Evolutionary conservation across 2,329 filamentous ascomycete species (phyloP).

Genomic region (Phaeosphaeriaceae sp.): DNA sequence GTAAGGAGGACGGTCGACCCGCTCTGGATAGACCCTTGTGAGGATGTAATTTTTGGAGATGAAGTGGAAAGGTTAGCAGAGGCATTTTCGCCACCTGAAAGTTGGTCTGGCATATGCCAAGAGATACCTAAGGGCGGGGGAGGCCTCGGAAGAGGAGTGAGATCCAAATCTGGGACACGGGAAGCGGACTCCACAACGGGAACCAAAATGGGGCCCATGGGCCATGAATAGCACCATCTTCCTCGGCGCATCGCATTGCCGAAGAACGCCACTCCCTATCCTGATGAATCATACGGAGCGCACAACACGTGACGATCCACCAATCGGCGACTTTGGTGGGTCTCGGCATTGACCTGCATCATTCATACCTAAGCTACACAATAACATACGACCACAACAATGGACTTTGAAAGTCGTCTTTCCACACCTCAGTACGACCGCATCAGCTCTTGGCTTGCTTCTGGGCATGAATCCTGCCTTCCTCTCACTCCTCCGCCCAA

Average conservation of each 20-base stretch:
- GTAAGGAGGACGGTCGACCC: not conserved
- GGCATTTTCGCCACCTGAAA: not conserved
- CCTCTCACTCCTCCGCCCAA: slow-evolving; percentile 18
- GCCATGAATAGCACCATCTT: not conserved
- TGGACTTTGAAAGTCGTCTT: slow-evolving; percentile 7
- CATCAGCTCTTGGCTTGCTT: slow-evolving; percentile 7
- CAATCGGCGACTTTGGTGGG: not conserved
- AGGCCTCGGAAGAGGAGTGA: not conserved
- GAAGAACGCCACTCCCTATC: slow-evolving; percentile 6
- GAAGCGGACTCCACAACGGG: not conserved
- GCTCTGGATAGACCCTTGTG: not conserved
- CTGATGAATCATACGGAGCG: slow-evolving; percentile 7
- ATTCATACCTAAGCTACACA: slow-evolving; percentile 2
- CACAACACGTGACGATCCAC: slow-evolving; percentile 1
- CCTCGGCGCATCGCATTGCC: not conserved
- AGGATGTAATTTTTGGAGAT: not conserved
- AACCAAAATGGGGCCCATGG: not conserved
- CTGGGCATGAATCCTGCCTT: not conserved
- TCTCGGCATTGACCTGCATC: not conserved
- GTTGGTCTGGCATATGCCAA: not conserved
- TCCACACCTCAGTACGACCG: slow-evolving; percentile 7
- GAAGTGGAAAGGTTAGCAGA: not conserved
- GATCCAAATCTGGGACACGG: not conserved
- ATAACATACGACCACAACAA: slow-evolving; percentile 12
- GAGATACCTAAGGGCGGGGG: not conserved